Evolutionary conservation across 768 basidiomycete species (phyloP), one percentile per base, ranked within the genome.

Genomic region (Mycena vitilis): DNA sequence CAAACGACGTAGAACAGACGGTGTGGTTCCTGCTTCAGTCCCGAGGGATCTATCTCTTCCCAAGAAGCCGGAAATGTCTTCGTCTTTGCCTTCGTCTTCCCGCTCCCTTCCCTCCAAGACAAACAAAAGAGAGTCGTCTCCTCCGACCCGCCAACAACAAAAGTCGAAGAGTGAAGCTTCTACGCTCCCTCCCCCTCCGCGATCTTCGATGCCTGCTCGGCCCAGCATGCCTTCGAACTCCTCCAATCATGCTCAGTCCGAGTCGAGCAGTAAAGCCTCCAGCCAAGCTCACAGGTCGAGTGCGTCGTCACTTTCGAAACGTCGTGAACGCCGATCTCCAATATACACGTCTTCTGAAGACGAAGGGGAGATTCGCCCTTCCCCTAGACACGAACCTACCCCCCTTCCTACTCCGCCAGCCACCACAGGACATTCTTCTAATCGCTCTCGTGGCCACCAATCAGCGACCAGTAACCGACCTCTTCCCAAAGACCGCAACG

Each of bases 331-430:
- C 52, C 82, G 79, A 49, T 87, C 89, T 4, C 89, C 88, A 1
- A 85, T 88, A 58, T 91, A 89, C 68, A 91, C 91, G 0, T 90
- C 90, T 1, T 89, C 90, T 1, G 89, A 89, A 45, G 87, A 91
- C 58, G 88, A 89, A 73, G 82, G 81, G 25, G 82, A 86, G 65
- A 78, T 77, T 11, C 75, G 77, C 2, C 67, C 76, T 11, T 76
- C 79, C 60, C 48, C 71, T 68, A 47, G 75, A 72, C 71, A 69
- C 71, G 67, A 76, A 61, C 55, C 61, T 42, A 61, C 49, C 12
- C 60, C 74, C 0, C 66, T 76, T 2, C 76, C 78, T 38, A 76
- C 73, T 34, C 78, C 80, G 12, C 80, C 80, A 25, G 70, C 71
- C 45, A 70, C 74, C 30, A 72, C 75, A 5, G 49, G 12, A 2